These are phyloP conservation scores for Pseudisothecium myosuroides DNA, from an alignment of 225 moss, liverwort and hornwort genomes.

Conservation along the genomic window DNA sequence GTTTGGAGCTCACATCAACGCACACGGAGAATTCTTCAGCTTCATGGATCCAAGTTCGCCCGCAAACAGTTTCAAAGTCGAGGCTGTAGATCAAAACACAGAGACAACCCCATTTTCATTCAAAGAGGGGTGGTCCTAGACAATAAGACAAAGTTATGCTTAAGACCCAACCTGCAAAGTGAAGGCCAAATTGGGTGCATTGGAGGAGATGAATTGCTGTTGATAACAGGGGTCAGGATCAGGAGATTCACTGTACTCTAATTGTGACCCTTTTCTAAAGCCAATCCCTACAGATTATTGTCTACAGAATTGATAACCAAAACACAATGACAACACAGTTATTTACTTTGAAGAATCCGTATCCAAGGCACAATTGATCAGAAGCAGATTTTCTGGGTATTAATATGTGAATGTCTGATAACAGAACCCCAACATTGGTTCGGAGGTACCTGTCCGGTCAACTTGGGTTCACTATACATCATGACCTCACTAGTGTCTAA, in stretches of 20 bases:
- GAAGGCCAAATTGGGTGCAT: neutral
- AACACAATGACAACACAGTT: neutral
- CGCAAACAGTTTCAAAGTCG: neutral
- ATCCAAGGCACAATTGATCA: neutral
- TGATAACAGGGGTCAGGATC: neutral
- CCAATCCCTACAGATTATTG: neutral
- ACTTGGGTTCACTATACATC: neutral
- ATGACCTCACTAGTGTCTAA: neutral
- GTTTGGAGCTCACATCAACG: neutral
- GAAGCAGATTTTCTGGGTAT: neutral
- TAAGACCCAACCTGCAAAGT: neutral
- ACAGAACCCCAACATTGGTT: neutral
- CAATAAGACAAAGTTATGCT: neutral
- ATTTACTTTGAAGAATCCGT: neutral
- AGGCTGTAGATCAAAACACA: neutral
- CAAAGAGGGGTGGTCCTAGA: neutral
- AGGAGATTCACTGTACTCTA: neutral
- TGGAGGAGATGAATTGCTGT: neutral
- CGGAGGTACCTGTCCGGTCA: neutral
- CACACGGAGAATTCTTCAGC: neutral
- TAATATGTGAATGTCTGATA: neutral
- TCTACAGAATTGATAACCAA: neutral
- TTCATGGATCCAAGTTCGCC: neutral
- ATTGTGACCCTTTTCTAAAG: neutral
- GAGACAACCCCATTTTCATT: neutral